Evolutionary conservation across 164 flowering plant genomes (phyloP).

Genomic region (Kalanchoe fedtschenkoi): DNA sequence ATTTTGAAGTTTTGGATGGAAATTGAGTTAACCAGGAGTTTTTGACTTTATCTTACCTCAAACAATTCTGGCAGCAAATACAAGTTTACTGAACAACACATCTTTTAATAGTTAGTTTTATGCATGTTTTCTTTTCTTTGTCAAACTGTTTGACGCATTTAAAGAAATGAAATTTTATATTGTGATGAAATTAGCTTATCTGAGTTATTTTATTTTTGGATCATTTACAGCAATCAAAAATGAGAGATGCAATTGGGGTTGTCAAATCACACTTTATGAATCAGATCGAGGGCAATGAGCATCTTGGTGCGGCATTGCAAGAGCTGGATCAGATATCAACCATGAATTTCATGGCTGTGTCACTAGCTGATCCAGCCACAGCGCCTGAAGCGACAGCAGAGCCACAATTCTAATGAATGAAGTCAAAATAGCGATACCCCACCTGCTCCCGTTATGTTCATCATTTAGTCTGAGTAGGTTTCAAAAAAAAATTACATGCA

Average conservation of each 20-base stretch:
- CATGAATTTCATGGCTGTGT: constrained; percentile 4
- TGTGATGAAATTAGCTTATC: neutral
- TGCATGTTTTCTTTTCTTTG: neutral
- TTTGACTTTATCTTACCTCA: no score
- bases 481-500: no score
- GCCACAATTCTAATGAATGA: constrained; percentile 1
- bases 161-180: neutral
- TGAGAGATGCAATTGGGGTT: constrained; percentile 1
- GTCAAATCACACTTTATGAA: constrained; percentile 2
- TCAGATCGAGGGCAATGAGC: neutral
- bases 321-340: constrained; percentile 5
- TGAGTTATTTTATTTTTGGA: neutral
- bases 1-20: no score
- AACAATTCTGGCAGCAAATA: no score
- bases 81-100: no score
- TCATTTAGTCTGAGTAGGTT: no score
- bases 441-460: neutral
- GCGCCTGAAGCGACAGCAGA: neutral
- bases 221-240: constrained; percentile 5
- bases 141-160: neutral
- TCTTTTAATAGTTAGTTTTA: no score
- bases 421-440: neutral
- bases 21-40: no score
- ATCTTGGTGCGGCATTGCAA: constrained; percentile 3
- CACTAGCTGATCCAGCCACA: neutral